phyloP scores from a whole-genome alignment of 163 green algal genomes.

The Chloromonas sp. region DNA sequence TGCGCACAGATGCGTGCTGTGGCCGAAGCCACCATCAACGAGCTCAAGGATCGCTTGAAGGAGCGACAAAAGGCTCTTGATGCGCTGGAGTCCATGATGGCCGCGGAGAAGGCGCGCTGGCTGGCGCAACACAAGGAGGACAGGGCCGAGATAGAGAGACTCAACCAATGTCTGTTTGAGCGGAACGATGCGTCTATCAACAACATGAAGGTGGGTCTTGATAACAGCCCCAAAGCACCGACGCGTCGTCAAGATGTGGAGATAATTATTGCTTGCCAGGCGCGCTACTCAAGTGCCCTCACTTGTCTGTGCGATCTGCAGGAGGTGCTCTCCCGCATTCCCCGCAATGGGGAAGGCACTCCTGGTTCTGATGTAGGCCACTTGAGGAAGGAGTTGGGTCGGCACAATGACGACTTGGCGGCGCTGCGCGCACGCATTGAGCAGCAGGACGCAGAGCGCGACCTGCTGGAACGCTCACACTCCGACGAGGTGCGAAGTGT shows the following conservation, averaged over 20 bases:
- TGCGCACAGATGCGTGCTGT: constrained; percentile 46
- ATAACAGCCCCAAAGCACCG: too few species aligned
- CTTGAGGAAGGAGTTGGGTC: constrained; percentile 19
- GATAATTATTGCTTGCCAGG: too few species aligned
- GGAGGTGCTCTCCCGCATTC: constrained; percentile 6
- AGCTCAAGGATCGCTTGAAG: constrained; percentile 46
- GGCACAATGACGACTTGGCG: constrained; percentile 19
- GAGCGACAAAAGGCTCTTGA: constrained; percentile 34
- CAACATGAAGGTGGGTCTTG: constrained; percentile 32
- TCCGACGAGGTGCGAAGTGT: not conserved
- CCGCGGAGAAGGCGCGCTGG: constrained; percentile 11
- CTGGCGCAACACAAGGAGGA: constrained; percentile 39
- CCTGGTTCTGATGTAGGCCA: constrained; percentile 5
- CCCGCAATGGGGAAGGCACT: not conserved
- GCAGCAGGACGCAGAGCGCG: constrained; percentile 37
- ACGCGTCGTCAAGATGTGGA: too few species aligned
- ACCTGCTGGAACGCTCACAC: constrained; percentile 15
- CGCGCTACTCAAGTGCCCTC: too few species aligned
- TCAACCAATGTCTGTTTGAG: constrained; percentile 54
- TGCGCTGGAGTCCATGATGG: constrained; percentile 9
- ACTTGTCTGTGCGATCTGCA: not conserved
- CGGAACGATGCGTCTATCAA: constrained; percentile 36
- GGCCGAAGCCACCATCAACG: constrained; percentile 50
- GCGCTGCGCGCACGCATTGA: constrained; percentile 40
- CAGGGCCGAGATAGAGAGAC: constrained; percentile 48